Percentiles rank a stretch among this genome's conserved stretches.
Evolutionary conservation across 257 asterid genomes (phyloP).

Genomic region (Fraxinus quadrangulata): DNA sequence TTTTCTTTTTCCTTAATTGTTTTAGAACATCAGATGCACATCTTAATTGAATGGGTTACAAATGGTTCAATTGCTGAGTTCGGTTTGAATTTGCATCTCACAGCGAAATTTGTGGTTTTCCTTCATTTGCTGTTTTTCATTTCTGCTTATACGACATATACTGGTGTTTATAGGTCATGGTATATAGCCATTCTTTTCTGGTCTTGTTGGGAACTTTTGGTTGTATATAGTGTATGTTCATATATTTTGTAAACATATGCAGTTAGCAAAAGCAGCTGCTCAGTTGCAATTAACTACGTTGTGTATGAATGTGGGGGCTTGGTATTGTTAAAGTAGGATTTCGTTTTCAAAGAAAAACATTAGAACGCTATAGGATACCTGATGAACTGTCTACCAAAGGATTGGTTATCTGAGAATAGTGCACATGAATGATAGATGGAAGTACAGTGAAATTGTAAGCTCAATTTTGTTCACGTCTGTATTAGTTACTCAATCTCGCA

Average conservation of each 20-base stretch:
- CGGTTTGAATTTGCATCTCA: not conserved
- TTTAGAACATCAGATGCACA: not conserved
- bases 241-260: not conserved
- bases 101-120: not conserved
- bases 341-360: not conserved
- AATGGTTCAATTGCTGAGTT: not conserved
- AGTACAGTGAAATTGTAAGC: not conserved
- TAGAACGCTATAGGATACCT: not conserved
- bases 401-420: not conserved
- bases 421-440: not conserved
- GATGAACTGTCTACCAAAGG: not conserved
- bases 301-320: not conserved
- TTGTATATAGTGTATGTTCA: not conserved
- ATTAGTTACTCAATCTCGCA: not conserved
- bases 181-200: not conserved
- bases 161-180: not conserved
- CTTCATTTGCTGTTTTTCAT: not conserved
- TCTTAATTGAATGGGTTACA: not conserved
- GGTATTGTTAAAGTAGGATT: not conserved
- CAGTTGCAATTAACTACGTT: not conserved
- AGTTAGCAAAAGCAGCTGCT: not conserved
- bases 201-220: not conserved
- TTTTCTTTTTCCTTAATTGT: not conserved
- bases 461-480: too few relatives aligned
- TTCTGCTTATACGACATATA: not conserved